These are phyloP conservation scores for Aspergillus sp. DNA, from an alignment of 2,329 filamentous ascomycete species.

Conservation along the genomic window DNA sequence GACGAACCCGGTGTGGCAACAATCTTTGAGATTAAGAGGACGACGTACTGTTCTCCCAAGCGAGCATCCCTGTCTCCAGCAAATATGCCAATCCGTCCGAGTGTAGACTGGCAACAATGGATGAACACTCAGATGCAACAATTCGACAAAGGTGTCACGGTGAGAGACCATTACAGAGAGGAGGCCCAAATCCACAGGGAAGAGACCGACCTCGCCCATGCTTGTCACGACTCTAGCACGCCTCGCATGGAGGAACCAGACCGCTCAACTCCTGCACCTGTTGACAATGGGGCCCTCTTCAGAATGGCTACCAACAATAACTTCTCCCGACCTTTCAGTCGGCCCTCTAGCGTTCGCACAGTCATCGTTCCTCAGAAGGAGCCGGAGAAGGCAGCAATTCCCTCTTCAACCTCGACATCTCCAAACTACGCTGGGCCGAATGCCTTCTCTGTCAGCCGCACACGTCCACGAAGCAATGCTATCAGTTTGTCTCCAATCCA, in stretches of 20 bases:
- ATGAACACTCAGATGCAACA: conserved; percentile 35
- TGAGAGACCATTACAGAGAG: conserved; percentile 37
- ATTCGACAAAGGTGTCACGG: conserved; percentile 24
- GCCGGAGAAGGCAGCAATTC: not conserved
- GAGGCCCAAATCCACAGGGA: conserved; percentile 34
- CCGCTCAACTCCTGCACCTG: not conserved
- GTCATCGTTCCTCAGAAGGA: conserved; percentile 14
- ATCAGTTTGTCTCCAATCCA: conserved; percentile 22
- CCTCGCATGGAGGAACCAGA: not conserved
- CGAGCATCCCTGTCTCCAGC: conserved; percentile 8
- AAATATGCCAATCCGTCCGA: conserved; percentile 17
- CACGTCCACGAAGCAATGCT: conserved; percentile 2
- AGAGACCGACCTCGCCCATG: conserved; percentile 9
- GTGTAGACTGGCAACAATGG: conserved; percentile 38
- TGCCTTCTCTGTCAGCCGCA: conserved; percentile 1
- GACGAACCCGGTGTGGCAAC: conserved; percentile 36
- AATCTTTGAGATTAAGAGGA: conserved; percentile 31
- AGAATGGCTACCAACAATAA: conserved; percentile 24
- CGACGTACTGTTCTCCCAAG: conserved; percentile 30
- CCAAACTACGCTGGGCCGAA: conserved; percentile 1
- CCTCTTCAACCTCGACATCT: conserved; percentile 3
- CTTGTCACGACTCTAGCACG: not conserved
- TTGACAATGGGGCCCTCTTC: not conserved
- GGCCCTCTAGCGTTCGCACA: conserved; percentile 28
- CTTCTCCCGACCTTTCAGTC: conserved; percentile 37